These are phyloP conservation scores for Calonectria pseudoturangicola DNA, from an alignment of 2,329 filamentous ascomycete genomes.

Conservation along the genomic window DNA sequence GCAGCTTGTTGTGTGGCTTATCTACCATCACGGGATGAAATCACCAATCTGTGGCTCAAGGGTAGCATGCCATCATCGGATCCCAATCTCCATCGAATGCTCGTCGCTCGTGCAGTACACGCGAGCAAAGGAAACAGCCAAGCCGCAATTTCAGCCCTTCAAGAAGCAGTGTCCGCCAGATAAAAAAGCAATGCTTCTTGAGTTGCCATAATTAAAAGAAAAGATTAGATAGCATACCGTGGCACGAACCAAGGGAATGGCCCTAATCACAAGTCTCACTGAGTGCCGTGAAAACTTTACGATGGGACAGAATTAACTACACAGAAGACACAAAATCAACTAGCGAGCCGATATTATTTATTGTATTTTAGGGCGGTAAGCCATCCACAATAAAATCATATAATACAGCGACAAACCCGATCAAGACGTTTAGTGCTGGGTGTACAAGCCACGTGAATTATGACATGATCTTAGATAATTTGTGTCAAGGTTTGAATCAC, in stretches of 20 bases:
- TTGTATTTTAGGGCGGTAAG: too few species aligned
- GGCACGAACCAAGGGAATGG: background rate
- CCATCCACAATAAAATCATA: too few species aligned
- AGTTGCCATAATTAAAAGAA: constrained; percentile 12
- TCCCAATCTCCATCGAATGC: constrained; percentile 55
- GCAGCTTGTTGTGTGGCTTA: constrained; percentile 95
- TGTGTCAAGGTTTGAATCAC: too few species aligned
- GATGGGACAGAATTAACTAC: too few species aligned
- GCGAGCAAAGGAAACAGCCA: constrained; percentile 62
- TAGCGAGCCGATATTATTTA: too few species aligned
- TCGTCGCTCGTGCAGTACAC: constrained; percentile 64
- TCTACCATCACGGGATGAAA: constrained; percentile 88
- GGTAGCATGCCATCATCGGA: constrained; percentile 73
- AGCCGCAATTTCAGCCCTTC: constrained; percentile 58
- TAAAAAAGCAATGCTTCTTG: constrained; percentile 35
- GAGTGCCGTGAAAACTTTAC: too few species aligned
- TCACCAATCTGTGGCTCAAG: constrained; percentile 96
- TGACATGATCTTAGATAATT: too few species aligned
- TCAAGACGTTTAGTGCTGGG: too few species aligned
- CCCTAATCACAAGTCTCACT: too few species aligned
- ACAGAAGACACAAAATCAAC: too few species aligned
- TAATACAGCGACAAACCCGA: too few species aligned
- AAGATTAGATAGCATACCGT: background rate
- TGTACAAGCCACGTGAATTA: too few species aligned
- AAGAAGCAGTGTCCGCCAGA: constrained; percentile 58